Evolutionary conservation across 2,329 filamentous ascomycete genomes (phyloP).

Genomic region (Botrytis medusae): DNA sequence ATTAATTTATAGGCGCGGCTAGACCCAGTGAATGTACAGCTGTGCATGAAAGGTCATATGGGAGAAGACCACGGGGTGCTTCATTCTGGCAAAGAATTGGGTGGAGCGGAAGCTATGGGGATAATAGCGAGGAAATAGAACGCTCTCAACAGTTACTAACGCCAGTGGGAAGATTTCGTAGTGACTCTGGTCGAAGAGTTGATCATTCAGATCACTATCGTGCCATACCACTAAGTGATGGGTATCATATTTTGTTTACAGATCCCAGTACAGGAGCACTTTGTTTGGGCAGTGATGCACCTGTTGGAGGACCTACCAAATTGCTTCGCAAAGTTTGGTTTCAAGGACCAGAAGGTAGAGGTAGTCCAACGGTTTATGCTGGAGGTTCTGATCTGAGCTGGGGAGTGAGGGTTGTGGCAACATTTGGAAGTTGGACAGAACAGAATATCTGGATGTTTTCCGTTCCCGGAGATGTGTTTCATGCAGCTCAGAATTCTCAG

Average conservation of each 20-base stretch:
- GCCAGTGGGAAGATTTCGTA: conserved; percentile 24
- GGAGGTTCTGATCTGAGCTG: conserved; percentile 55
- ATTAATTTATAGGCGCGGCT: conserved; percentile 42
- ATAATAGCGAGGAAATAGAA: conserved; percentile 23
- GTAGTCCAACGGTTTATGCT: conserved; percentile 53
- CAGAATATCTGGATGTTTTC: conserved; percentile 59
- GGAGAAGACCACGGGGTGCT: conserved; percentile 28
- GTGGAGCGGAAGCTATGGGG: conserved; percentile 23
- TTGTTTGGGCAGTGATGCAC: conserved; percentile 61
- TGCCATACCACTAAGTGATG: conserved; percentile 64
- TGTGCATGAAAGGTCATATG: conserved; percentile 35
- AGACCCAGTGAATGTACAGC: conserved; percentile 42
- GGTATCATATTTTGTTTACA: conserved; percentile 63
- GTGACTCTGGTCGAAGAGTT: conserved; percentile 27
- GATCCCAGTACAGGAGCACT: conserved; percentile 57
- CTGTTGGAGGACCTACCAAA: conserved; percentile 54
- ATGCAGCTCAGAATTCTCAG: conserved; percentile 37
- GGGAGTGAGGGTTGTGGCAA: conserved; percentile 59
- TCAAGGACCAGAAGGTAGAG: conserved; percentile 33
- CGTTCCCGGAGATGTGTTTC: conserved; percentile 57
- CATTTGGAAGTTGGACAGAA: conserved; percentile 47
- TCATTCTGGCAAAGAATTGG: conserved; percentile 35
- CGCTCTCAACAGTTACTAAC: conserved; percentile 24
- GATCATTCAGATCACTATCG: conserved; percentile 57
- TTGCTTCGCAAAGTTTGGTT: conserved; percentile 60